Evolutionary conservation across 2,329 filamentous ascomycete species (phyloP).

Genomic region (Akanthomyces muscarius): DNA sequence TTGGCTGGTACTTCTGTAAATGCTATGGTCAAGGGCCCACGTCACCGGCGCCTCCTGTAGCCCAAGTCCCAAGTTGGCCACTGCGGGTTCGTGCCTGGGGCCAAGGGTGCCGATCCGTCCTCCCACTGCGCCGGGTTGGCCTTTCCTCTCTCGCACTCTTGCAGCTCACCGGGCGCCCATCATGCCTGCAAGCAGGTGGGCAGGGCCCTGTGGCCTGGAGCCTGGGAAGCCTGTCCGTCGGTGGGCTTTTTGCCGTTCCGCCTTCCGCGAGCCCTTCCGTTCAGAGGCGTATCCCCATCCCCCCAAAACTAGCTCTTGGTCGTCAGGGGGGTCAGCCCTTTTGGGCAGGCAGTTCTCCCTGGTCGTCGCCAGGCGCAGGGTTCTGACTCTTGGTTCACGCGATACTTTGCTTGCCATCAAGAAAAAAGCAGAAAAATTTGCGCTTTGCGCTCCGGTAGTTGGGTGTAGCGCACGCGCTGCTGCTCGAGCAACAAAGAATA

Average conservation of each 20-base stretch:
- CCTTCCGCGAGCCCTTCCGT: slow-evolving; percentile 11
- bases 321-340: neutral
- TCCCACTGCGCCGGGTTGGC: slow-evolving; percentile 14
- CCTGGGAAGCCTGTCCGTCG: neutral
- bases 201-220: neutral
- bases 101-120: slow-evolving; percentile 10
- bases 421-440: neutral
- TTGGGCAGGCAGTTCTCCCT: neutral
- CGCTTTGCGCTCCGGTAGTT: neutral
- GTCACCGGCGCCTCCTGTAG: neutral
- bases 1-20: too few relatives aligned
- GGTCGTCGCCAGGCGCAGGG: neutral
- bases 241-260: slow-evolving; percentile 10
- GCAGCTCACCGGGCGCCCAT: neutral
- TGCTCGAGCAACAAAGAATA: neutral
- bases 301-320: neutral
- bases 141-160: neutral
- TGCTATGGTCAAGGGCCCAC: neutral
- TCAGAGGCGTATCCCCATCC: neutral
- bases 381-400: neutral
- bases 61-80: neutral
- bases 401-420: neutral
- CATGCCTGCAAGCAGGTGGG: neutral
- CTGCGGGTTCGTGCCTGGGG: slow-evolving; percentile 12
- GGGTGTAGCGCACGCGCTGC: neutral